phyloP scores from a whole-genome alignment of 768 basidiomycete species.

The Lepiota venenata region DNA sequence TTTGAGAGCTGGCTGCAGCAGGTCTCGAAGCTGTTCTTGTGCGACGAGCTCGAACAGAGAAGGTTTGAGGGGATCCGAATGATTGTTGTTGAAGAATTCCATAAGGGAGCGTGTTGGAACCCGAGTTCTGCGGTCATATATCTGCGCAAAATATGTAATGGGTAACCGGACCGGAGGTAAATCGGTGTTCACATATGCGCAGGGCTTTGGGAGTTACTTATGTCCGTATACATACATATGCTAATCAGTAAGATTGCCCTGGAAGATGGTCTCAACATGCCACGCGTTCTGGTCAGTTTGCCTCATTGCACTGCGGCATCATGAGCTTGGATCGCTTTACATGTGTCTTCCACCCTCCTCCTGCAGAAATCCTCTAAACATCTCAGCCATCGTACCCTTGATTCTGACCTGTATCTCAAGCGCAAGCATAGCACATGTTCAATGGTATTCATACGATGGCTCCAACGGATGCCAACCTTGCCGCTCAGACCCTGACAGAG shows the following conservation, averaged over 20 bases:
- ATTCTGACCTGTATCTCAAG: slow-evolving; percentile 1
- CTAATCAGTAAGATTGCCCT: not conserved
- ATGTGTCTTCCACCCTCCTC: too few species aligned
- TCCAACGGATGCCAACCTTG: slow-evolving; percentile 70
- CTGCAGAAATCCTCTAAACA: too few species aligned
- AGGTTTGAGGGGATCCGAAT: slow-evolving; percentile 70
- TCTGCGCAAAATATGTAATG: not conserved
- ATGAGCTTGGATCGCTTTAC: too few species aligned
- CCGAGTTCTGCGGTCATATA: not conserved
- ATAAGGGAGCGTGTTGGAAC: slow-evolving; percentile 30
- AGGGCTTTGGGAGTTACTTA: not conserved
- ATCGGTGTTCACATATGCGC: slow-evolving; percentile 3
- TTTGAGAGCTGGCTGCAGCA: slow-evolving; percentile 92
- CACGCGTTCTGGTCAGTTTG: not conserved
- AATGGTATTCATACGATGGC: slow-evolving; percentile 54
- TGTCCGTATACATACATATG: too few species aligned
- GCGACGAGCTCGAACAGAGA: slow-evolving; percentile 91
- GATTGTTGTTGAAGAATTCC: slow-evolving; percentile 82
- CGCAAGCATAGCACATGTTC: slow-evolving; percentile 44
- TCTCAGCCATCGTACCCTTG: not conserved
- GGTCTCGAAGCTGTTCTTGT: slow-evolving; percentile 88
- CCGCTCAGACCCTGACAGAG: slow-evolving; percentile 66
- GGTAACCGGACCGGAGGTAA: slow-evolving; percentile 8
- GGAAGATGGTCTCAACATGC: too few species aligned
- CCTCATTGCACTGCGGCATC: not conserved